Base-by-base conservation (phyloP, 805 yeast species). In the Candida dendrica region DNA sequence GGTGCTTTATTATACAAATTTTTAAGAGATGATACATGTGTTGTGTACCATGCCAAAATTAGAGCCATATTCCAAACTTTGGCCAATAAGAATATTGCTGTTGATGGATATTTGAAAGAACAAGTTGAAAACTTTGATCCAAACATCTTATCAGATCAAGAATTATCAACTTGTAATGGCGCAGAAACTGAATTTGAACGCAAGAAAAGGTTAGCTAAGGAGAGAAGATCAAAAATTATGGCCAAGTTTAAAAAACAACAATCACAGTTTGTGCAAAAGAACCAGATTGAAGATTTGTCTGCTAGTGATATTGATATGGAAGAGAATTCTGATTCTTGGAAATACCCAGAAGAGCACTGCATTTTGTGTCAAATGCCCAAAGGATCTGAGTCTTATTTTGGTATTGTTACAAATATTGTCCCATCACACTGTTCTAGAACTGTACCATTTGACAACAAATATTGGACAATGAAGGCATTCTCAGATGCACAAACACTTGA, bases 191-290 rank as follows among this genome's bases (percentile, higher is more conserved):
- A 74, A 27, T 59, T 66, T 24, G 83, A 77, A 31, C 69, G 69
- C 44, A 87, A 82, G 65, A 85, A 82, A 59, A 67, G 74, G 34
- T 49, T 75, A 7, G 96, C 95, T 0, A 77, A 77, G 50, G 80
- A 74, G 45, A 77, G 90, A 48, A 83, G 79, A 50, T 75, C 73
- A 1, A 82, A 79, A 50, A 70, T 90, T 27, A 60, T 91, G 72
- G 91, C 84, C 1, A 86, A 82, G 44, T 75, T 91, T 56, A 84
- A 82, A 48, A 77, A 75, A 48, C 95, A 88, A 52, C 98, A 91
- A 56, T 69, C 75, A 32, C 74, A 71, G 64, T 93, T 91, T 63
- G 75, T 84, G 24, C 77, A 76, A 43, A 72, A 74, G 24, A 72
- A 77, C 48, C 50, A 61, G 3, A 50, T 58, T 26, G 63, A 64